These are phyloP conservation scores for Metarhizium anisopliae DNA, from an alignment of 2,329 filamentous ascomycete species.

Conservation along the genomic window DNA sequence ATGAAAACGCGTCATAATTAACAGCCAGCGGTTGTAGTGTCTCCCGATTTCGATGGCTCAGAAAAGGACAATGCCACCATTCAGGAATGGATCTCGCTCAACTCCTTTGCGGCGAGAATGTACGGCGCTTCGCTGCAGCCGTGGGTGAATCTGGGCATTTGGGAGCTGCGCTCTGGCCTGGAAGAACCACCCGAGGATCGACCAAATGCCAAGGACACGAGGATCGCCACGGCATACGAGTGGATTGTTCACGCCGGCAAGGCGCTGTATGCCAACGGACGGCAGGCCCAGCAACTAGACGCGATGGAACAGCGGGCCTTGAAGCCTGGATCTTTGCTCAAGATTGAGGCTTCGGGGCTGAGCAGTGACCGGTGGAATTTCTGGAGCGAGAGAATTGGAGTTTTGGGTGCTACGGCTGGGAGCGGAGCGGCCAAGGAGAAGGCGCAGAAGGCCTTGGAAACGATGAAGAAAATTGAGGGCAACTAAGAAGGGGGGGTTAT, in stretches of 20 bases:
- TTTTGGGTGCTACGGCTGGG: conserved; percentile 10
- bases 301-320: conserved; percentile 12
- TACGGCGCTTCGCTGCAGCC: conserved; percentile 12
- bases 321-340: conserved; percentile 13
- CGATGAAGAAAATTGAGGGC: conserved; percentile 14
- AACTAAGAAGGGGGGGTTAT: neutral
- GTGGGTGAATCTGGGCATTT: conserved; percentile 20
- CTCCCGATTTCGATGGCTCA: conserved; percentile 15
- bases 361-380: conserved; percentile 20
- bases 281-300: conserved; percentile 9
- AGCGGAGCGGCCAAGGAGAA: conserved; percentile 13
- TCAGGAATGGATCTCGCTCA: conserved; percentile 20
- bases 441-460: conserved; percentile 11
- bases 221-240: conserved; percentile 15
- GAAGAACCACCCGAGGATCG: conserved; percentile 15
- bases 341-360: conserved; percentile 13
- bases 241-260: conserved; percentile 22
- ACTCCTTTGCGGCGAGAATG: conserved; percentile 24
- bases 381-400: conserved; percentile 19
- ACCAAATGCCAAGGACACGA: conserved; percentile 10
- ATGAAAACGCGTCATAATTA: neutral
- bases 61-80: conserved; percentile 12
- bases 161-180: conserved; percentile 21
- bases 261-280: conserved; percentile 13
- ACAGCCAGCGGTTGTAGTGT: conserved; percentile 8